Percentiles rank a stretch among this genome's conserved stretches.
These are phyloP conservation scores for Mikania micrantha DNA, from an alignment of 129 eudicot species.

Conservation along the genomic window DNA sequence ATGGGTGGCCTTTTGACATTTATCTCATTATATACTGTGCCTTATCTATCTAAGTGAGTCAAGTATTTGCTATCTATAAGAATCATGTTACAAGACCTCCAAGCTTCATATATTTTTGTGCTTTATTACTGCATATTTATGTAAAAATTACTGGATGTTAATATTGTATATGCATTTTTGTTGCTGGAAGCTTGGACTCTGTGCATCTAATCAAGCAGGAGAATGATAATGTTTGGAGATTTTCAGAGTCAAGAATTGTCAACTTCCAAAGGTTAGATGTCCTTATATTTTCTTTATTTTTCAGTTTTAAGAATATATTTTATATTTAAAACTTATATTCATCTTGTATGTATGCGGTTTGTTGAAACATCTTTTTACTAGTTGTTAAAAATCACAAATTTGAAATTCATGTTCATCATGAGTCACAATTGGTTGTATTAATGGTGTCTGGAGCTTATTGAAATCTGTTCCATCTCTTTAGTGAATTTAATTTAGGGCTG, in stretches of 20 bases:
- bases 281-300: background rate
- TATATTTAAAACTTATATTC: background rate
- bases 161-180: background rate
- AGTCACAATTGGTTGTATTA: background rate
- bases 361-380: background rate
- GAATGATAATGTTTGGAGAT: background rate
- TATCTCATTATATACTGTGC: background rate
- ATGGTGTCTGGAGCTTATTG: background rate
- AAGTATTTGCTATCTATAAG: background rate
- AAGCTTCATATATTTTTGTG: background rate
- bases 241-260: background rate
- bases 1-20: background rate
- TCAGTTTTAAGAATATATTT: background rate
- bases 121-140: background rate
- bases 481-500: too few species aligned
- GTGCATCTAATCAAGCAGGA: background rate
- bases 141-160: background rate
- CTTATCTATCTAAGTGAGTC: background rate
- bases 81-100: background rate
- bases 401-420: background rate
- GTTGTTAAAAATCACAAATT: background rate
- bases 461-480: background rate
- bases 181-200: background rate
- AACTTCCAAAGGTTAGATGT: background rate
- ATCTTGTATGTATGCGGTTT: background rate